Evolutionary conservation across 2,329 filamentous ascomycete genomes (phyloP).

Genomic region (Samsoniella hepiali): DNA sequence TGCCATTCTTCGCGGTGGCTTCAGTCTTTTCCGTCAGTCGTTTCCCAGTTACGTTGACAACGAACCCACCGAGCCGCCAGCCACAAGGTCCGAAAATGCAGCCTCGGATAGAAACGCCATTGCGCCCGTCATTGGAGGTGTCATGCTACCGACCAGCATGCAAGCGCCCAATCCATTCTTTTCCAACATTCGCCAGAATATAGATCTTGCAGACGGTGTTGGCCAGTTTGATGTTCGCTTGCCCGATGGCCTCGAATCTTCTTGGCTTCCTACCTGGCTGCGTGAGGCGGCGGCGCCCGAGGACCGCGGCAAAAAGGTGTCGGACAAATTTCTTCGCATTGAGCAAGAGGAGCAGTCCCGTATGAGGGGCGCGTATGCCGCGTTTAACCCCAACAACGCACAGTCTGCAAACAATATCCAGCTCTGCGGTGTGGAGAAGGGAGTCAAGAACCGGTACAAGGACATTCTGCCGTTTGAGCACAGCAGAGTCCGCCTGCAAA

Average conservation of each 20-base stretch:
- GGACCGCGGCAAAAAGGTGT: conserved; percentile 76
- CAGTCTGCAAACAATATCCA: conserved; percentile 49
- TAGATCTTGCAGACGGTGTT: conserved; percentile 90
- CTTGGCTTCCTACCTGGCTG: conserved; percentile 73
- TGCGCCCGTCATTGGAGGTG: conserved; percentile 80
- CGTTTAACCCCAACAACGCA: conserved; percentile 41
- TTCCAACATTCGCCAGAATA: conserved; percentile 92
- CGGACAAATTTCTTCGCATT: conserved; percentile 78
- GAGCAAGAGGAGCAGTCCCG: conserved; percentile 83
- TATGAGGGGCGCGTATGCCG: conserved; percentile 76
- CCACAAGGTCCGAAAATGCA: conserved; percentile 30
- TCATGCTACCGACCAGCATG: conserved; percentile 69
- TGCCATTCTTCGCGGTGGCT: conserved; percentile 78
- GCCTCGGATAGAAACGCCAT: conserved; percentile 44
- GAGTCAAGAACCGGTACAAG: conserved; percentile 94
- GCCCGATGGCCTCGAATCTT: conserved; percentile 43
- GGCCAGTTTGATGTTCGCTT: conserved; percentile 67
- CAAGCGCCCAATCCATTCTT: conserved; percentile 85
- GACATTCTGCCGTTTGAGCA: conserved; percentile 97
- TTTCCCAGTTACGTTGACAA: conserved; percentile 64
- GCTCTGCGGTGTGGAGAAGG: conserved; percentile 91
- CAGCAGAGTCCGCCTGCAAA: conserved; percentile 75
- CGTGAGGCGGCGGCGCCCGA: conserved; percentile 60
- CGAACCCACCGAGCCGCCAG: conserved; percentile 40
- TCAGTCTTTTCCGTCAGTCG: conserved; percentile 65